phyloP scores from a whole-genome alignment of 2,329 filamentous ascomycete genomes.

The Rhynchosporium secalis region DNA sequence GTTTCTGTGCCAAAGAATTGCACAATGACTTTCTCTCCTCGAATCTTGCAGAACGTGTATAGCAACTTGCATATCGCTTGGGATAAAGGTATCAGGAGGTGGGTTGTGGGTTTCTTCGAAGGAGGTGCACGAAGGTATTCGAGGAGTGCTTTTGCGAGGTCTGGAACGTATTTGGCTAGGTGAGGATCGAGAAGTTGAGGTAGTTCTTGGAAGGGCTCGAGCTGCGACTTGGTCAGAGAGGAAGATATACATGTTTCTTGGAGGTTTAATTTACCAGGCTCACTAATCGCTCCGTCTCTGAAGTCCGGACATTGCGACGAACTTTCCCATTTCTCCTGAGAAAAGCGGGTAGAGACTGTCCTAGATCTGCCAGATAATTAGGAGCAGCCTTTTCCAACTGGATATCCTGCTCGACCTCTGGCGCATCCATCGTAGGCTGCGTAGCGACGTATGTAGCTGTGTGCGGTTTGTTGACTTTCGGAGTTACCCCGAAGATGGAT shows the following conservation, averaged over 20 bases:
- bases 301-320: conserved; percentile 51
- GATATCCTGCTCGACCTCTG: conserved; percentile 60
- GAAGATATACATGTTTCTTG: not conserved
- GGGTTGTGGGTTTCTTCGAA: conserved; percentile 42
- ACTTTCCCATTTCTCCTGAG: conserved; percentile 50
- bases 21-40: conserved; percentile 89
- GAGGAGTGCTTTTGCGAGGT: conserved; percentile 74
- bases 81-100: conserved; percentile 39
- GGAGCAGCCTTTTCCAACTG: conserved; percentile 61
- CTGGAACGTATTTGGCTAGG: conserved; percentile 72
- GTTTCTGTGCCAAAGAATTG: conserved; percentile 91
- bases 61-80: conserved; percentile 75
- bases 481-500: not conserved
- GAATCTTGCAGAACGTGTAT: conserved; percentile 91
- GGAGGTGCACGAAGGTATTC: conserved; percentile 57
- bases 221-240: conserved; percentile 35
- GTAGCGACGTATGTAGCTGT: not conserved
- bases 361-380: conserved; percentile 60
- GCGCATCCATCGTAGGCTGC: conserved; percentile 53
- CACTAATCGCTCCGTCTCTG: conserved; percentile 51
- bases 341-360: conserved; percentile 52
- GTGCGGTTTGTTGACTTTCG: not conserved
- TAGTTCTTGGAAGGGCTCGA: conserved; percentile 93
- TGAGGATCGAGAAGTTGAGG: conserved; percentile 89
- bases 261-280: conserved; percentile 43